phyloP scores from a whole-genome alignment of 805 yeast species.

The Naumovozyma castellii region DNA sequence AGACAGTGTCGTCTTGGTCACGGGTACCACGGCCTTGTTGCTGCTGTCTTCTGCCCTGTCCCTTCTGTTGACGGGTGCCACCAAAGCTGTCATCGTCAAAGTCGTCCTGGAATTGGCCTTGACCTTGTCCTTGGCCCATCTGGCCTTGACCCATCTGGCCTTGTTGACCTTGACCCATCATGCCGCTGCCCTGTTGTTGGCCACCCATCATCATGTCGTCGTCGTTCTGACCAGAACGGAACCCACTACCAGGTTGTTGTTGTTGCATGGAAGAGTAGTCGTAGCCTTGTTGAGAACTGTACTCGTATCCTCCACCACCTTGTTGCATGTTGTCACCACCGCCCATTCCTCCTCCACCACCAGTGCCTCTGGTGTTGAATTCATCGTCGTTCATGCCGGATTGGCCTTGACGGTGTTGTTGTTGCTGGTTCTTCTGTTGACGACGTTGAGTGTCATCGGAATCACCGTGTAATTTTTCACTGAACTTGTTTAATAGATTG shows the following conservation, averaged over 20 bases:
- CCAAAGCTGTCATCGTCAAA: conserved; percentile 1
- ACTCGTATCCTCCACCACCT: not conserved
- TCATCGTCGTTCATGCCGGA: conserved; percentile 6
- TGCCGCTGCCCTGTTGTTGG: not conserved
- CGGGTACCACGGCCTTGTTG: not conserved
- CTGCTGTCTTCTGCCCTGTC: conserved; percentile 1
- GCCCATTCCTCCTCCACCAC: too few relatives aligned
- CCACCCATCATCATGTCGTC: not conserved
- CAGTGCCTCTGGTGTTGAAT: not conserved
- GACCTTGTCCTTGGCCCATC: not conserved
- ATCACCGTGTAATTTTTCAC: conserved; percentile 25
- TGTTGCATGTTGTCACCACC: too few relatives aligned
- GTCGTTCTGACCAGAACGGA: not conserved
- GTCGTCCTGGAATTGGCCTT: not conserved
- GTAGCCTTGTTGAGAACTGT: conserved; percentile 3
- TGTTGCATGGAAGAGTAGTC: not conserved
- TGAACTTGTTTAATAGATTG: conserved; percentile 24
- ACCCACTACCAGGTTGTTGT: not conserved
- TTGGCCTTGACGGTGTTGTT: conserved; percentile 1
- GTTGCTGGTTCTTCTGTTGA: conserved; percentile 7
- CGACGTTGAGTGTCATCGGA: conserved; percentile 8
- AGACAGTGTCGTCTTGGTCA: not conserved
- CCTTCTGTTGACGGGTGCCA: conserved; percentile 2
- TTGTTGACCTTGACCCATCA: not conserved
- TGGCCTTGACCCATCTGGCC: not conserved